Base-by-base conservation (phyloP, 2,329 filamentous ascomycete species). In the Exophiala aquamarina region DNA sequence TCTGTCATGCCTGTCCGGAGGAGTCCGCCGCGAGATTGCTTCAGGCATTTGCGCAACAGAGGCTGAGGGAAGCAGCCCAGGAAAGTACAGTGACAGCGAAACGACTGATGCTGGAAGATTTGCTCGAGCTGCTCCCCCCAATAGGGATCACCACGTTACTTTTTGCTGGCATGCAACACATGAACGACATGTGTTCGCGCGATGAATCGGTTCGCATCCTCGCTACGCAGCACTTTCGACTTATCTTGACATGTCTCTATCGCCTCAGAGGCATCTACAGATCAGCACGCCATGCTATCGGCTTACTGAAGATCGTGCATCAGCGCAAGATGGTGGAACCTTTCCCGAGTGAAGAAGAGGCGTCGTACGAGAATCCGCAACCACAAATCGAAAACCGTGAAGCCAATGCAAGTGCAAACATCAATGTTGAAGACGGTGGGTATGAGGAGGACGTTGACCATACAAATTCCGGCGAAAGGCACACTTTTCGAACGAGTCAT, bases 1-100 rank as follows among this genome's bases (percentile, higher is more conserved):
- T 95, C 49, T 77, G 95, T 34, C 89, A 40, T 13, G 36, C 13
- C 15, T 40, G 11, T 13, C 14, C 36, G 13, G 9, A 21, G 15
- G 36, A 15, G 13, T 40, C 36, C 8, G 15, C 14, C 3, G 36
- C 36, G 11, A 10, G 2, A 11, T 3, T 4, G 21, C 21, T 40
- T 40, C 36, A 40, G 18, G 36, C n/a, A 10, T 13, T 20, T 19
- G 10, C 36, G 13, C 18, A 14, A 13, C 36, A 19, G 36, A 40
- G 11, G 15, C 36, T 40, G 21, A 20, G 36, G 9, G 36, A 19
- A 20, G 14, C 36, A 8, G 36, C 36, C n/a, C 36, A 40, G 15
- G 36, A 23, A 40, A 20, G 36, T 14, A 40, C 36, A 21, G 21
- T 10, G 11, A 13, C 15, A 9, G 36, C 36, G 3, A 26, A 40